Evolutionary conservation across 306 rosid genomes (phyloP).

Genomic region (Castanea mollissima): DNA sequence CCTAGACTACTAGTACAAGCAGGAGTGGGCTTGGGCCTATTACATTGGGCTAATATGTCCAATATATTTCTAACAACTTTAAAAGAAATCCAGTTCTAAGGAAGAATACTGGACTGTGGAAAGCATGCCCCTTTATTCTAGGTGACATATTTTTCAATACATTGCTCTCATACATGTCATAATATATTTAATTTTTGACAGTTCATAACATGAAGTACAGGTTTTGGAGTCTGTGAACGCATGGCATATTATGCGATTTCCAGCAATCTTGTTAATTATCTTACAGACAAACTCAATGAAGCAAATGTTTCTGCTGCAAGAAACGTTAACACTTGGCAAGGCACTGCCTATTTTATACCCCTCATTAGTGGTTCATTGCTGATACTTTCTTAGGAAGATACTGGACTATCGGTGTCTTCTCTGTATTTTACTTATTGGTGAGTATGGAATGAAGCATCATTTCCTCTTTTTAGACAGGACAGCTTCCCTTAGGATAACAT

Average conservation of each 20-base stretch:
- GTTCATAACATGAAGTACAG: constrained; percentile 8
- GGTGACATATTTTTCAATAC: constrained; percentile 28
- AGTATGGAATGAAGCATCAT: not conserved
- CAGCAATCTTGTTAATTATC: constrained; percentile 33
- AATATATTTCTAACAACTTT: too few species aligned
- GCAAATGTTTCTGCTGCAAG: constrained; percentile 35
- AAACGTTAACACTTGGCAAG: constrained; percentile 30
- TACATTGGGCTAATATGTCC: too few species aligned
- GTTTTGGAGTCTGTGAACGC: constrained; percentile 18
- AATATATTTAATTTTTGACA: not conserved
- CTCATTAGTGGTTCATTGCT: constrained; percentile 30
- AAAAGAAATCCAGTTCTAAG: constrained; percentile 63
- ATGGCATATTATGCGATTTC: constrained; percentile 27
- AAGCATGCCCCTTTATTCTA: constrained; percentile 71
- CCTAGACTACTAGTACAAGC: too few species aligned
- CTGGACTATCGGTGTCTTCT: constrained; percentile 35
- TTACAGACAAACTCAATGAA: constrained; percentile 29
- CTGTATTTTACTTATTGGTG: constrained; percentile 24
- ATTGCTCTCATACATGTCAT: not conserved
- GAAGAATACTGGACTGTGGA: constrained; percentile 65
- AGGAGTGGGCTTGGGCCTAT: too few species aligned
- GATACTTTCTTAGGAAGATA: constrained; percentile 41
- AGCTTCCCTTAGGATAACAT: not conserved
- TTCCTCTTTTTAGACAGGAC: not conserved
- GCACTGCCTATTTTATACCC: constrained; percentile 37